Evolutionary conservation across 2,329 filamentous ascomycete species (phyloP).

Genomic region (Chaetomiaceae sp.): DNA sequence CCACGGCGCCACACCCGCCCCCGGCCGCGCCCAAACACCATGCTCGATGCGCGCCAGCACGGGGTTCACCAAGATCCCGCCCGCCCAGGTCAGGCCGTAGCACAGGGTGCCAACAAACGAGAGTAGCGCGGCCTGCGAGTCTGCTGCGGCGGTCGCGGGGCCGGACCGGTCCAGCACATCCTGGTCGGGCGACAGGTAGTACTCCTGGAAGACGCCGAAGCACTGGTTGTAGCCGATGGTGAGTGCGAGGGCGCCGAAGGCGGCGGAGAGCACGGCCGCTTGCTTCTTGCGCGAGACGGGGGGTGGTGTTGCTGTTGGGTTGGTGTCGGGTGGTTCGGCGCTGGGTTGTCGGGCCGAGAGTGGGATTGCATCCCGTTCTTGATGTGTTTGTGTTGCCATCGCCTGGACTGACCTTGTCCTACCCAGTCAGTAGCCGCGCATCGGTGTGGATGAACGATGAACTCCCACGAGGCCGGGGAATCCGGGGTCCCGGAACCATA

Average conservation of each 20-base stretch:
- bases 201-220: slow-evolving; percentile 44
- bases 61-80: slow-evolving; percentile 43
- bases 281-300: slow-evolving; percentile 37
- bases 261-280: slow-evolving; percentile 36
- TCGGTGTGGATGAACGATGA: background rate
- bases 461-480: too few species aligned
- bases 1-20: slow-evolving; percentile 18
- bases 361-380: too few species aligned
- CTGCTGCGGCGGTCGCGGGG: slow-evolving; percentile 27
- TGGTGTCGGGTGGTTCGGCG: background rate
- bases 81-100: slow-evolving; percentile 43
- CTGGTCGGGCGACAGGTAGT: slow-evolving; percentile 38
- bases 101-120: slow-evolving; percentile 44
- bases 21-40: slow-evolving; percentile 23
- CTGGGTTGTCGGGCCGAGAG: background rate
- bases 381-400: slow-evolving; percentile 5
- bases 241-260: slow-evolving; percentile 39
- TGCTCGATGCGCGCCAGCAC: slow-evolving; percentile 38
- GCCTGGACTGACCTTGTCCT: background rate
- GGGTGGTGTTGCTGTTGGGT: slow-evolving; percentile 23
- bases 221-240: slow-evolving; percentile 45
- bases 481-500: too few species aligned
- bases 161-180: slow-evolving; percentile 32
- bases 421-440: background rate
- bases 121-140: slow-evolving; percentile 39